These are phyloP conservation scores for Mycena albidolilacea DNA, from an alignment of 768 basidiomycete genomes.

Conservation along the genomic window DNA sequence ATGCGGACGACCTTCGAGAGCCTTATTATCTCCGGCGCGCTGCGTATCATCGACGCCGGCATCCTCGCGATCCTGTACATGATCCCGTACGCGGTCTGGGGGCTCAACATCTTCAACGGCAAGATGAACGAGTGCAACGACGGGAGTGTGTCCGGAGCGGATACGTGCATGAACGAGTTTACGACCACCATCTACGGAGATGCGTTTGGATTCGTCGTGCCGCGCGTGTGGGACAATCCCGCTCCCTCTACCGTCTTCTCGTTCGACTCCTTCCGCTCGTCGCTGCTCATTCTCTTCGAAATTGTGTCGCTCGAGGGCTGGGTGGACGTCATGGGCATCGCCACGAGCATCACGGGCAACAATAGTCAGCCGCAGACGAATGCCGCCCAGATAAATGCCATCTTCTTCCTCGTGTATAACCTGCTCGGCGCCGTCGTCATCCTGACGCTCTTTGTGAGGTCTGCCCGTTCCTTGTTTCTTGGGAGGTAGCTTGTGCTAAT, in stretches of 20 bases:
- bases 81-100: constrained; percentile 95
- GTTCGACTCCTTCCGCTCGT: constrained; percentile 89
- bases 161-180: constrained; percentile 84
- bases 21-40: constrained; percentile 88
- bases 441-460: constrained; percentile 93
- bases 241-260: constrained; percentile 87
- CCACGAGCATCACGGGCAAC: constrained; percentile 81
- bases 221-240: constrained; percentile 93
- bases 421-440: constrained; percentile 92
- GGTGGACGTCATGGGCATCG: constrained; percentile 92
- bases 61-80: constrained; percentile 92
- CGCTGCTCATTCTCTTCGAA: constrained; percentile 94
- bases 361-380: constrained; percentile 81
- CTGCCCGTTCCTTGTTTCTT: constrained; percentile 41
- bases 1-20: constrained; percentile 91
- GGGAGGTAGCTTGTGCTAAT: constrained; percentile 28
- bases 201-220: constrained; percentile 79
- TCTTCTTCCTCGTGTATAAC: constrained; percentile 95
- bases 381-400: constrained; percentile 83
- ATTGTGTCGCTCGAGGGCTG: constrained; percentile 97
- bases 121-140: constrained; percentile 91
- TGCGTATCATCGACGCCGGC: constrained; percentile 90
- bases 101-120: constrained; percentile 92
- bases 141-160: constrained; percentile 62
- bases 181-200: constrained; percentile 71